Conservation (phyloP, 2,329 filamentous ascomycete genomes). For the Beauveria varroae region DNA sequence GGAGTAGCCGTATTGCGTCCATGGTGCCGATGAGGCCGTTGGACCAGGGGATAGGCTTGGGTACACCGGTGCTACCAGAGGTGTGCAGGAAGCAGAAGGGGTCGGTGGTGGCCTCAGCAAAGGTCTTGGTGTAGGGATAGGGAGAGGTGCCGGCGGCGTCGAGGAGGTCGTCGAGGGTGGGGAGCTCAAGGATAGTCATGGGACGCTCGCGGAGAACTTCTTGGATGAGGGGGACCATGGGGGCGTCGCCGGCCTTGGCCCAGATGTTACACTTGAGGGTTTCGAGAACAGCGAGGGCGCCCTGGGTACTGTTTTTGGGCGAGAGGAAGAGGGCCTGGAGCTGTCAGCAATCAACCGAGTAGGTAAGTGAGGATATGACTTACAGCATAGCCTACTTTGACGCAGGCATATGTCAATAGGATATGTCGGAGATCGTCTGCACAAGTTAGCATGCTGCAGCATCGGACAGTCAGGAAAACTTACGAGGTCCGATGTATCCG, state of each 20-base stretch:
- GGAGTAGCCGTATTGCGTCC: conserved; percentile 29
- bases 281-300: conserved; percentile 25
- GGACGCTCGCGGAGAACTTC: conserved; percentile 18
- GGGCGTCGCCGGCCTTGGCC: conserved; percentile 18
- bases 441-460: neutral
- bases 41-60: conserved; percentile 31
- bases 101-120: conserved; percentile 25
- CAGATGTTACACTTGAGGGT: conserved; percentile 24
- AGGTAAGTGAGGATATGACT: neutral
- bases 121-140: conserved; percentile 25
- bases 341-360: neutral
- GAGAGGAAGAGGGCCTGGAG: conserved; percentile 23
- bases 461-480: conserved; percentile 9
- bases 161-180: conserved; percentile 23
- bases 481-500: conserved; percentile 27
- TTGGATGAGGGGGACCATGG: conserved; percentile 15
- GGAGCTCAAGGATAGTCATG: conserved; percentile 22
- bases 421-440: conserved; percentile 25
- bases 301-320: conserved; percentile 26
- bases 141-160: conserved; percentile 11
- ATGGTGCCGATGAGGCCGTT: conserved; percentile 26
- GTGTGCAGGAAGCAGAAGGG: conserved; percentile 33
- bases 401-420: conserved; percentile 22
- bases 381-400: conserved; percentile 26
- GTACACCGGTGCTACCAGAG: conserved; percentile 34